Base-by-base conservation (phyloP, 1,284 basidiomycete species). In the Erythrobasidium hasegawianum region DNA sequence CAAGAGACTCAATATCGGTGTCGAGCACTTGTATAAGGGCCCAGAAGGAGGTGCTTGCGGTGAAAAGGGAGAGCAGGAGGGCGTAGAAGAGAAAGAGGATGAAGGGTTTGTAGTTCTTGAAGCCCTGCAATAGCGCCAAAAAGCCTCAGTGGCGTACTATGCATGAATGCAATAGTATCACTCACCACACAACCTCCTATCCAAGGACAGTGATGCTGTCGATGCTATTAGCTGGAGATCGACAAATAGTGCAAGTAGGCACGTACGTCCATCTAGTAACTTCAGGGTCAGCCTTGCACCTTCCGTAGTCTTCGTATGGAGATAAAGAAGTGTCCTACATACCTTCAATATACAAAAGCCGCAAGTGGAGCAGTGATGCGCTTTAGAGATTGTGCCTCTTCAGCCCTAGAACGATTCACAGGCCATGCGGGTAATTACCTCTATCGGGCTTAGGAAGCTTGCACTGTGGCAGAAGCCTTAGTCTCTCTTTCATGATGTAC, bases 21-120 rank as follows among this genome's bases (percentile, higher is more conserved):
- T 65, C 62, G 18, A 65, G 43, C 10, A 65, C 62, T 24, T 65
- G 62, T 49, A 65, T 53, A n/a, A 65, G 27, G 11, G 43, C 55
- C 62, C 62, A 65, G 7, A 65, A 20, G 1, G 62, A 65, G 4
- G 56, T 52, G 5, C 16, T 49, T n/a, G 43, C 55, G 4, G 22
- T 24, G 52, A 57, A 65, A 14, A 67, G 20, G 1, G 57, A 26
- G 24, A 67, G 26, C 14, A 59, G 27, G 22, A 47, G 47, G 16
- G 49, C 57, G 57, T 67, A 67, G 47, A 59, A 54, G 26, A 67
- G 41, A 43, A 67, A 67, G 24, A 67, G 64, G 33, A 67, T 45
- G 49, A 67, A 67, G n/a, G 64, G 33, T 20, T 67, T 67, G 57
- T 67, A 67, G 39, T 67, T 67, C 40, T 55, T 54, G 49, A 59